Evolutionary conservation across 305 asterid species (phyloP).

Genomic region (Rubia occidens): DNA sequence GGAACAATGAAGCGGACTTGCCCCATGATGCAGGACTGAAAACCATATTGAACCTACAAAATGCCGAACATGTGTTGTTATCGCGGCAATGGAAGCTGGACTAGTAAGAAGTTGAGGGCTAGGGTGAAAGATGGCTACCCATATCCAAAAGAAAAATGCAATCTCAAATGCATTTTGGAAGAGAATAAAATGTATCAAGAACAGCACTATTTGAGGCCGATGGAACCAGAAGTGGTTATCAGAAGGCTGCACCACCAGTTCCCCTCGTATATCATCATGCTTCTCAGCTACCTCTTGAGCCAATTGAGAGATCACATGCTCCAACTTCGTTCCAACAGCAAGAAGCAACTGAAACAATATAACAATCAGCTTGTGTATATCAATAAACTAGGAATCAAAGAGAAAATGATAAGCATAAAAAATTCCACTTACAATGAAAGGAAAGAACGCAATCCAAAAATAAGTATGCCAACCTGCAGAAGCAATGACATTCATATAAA

Average conservation of each 20-base stretch:
- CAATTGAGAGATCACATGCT: conserved; percentile 68
- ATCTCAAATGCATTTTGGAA: conserved; percentile 97
- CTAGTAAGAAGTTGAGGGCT: background rate
- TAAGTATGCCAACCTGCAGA: conserved; percentile 91
- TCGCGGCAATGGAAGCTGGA: background rate
- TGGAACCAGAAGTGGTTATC: conserved; percentile 89
- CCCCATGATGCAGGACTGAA: conserved; percentile 94
- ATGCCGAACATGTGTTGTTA: background rate
- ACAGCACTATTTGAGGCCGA: conserved; percentile 58
- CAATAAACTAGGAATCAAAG: background rate
- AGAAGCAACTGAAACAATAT: conserved; percentile 50
- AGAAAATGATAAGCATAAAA: background rate
- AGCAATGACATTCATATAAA: background rate
- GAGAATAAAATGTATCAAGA: conserved; percentile 84
- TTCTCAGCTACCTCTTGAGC: conserved; percentile 94
- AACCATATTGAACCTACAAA: conserved; percentile 67
- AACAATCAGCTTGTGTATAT: too few relatives aligned
- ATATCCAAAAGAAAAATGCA: conserved; percentile 96
- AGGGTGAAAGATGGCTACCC: conserved; percentile 39
- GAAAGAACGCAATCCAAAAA: conserved; percentile 84
- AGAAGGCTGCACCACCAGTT: conserved; percentile 72
- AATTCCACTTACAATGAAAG: conserved; percentile 51
- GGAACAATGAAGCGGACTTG: conserved; percentile 58
- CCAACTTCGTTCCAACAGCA: conserved; percentile 89
- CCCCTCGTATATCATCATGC: conserved; percentile 80